A percentile compares a stretch with the other conserved stretches of the same genome.
Conservation (phyloP, 495 filamentous ascomycete species). For the Physcia stellaris region DNA sequence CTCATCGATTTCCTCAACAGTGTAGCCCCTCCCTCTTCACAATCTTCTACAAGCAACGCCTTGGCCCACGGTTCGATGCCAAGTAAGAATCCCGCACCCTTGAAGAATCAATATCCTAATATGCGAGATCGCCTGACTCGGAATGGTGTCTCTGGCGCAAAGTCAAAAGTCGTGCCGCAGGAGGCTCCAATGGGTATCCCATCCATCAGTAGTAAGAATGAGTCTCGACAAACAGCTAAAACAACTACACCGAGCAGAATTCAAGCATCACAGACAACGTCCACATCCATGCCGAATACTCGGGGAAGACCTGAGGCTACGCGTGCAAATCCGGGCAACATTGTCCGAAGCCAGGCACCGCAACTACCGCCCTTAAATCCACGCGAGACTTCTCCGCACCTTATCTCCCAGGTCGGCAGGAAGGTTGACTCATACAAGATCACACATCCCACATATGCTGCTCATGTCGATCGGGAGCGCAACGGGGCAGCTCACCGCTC, state of each 20-base stretch:
- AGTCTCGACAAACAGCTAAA: not conserved
- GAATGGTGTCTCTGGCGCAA: conserved; percentile 8
- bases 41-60: conserved; percentile 18
- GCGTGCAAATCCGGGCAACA: conserved; percentile 9
- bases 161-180: no score
- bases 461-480: conserved; percentile 27
- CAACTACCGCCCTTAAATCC: conserved; percentile 1
- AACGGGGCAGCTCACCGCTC: conserved; percentile 14
- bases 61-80: conserved; percentile 31
- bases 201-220: not conserved
- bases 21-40: conserved; percentile 54
- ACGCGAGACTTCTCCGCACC: conserved; percentile 8
- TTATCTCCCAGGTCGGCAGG: conserved; percentile 12
- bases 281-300: not conserved
- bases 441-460: conserved; percentile 24
- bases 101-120: conserved; percentile 20
- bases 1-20: conserved; percentile 80
- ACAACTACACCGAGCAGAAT: not conserved
- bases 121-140: conserved; percentile 45
- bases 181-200: no score
- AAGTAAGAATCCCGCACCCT: conserved; percentile 4
- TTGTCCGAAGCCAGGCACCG: conserved; percentile 4
- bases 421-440: conserved; percentile 14
- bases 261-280: not conserved
- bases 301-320: not conserved